Evolutionary conservation across 306 rosid species (phyloP).

Genomic region (Cucumis melo): DNA sequence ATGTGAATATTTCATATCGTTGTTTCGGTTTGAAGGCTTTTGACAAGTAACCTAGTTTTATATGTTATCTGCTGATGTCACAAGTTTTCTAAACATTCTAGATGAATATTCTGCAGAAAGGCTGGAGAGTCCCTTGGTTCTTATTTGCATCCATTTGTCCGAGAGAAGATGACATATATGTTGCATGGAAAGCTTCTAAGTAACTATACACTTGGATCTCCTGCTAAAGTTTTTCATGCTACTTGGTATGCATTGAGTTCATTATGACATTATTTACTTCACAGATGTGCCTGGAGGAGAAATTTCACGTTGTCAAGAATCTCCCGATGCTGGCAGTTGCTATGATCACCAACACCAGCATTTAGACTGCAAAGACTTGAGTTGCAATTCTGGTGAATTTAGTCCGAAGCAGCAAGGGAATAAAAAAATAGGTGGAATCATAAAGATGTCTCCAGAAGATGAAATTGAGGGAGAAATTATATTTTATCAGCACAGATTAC

Average conservation of each 20-base stretch:
- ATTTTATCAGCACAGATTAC: conserved; percentile 60
- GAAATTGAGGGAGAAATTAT: conserved; percentile 86
- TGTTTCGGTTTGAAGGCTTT: conserved; percentile 38
- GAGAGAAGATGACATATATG: conserved; percentile 32
- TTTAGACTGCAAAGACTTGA: conserved; percentile 17
- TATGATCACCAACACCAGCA: conserved; percentile 32
- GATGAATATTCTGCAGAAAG: conserved; percentile 32
- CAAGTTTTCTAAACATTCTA: conserved; percentile 1
- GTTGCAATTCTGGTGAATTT: conserved; percentile 24
- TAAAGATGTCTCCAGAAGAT: conserved; percentile 51
- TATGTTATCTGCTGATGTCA: not conserved
- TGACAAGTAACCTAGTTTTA: not conserved
- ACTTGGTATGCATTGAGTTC: conserved; percentile 8
- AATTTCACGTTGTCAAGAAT: conserved; percentile 25
- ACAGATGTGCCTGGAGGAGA: conserved; percentile 39
- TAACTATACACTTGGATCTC: conserved; percentile 21
- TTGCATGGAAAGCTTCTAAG: conserved; percentile 23
- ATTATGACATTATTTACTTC: conserved; percentile 17
- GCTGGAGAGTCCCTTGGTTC: conserved; percentile 24
- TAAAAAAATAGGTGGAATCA: conserved; percentile 30
- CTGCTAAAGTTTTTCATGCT: conserved; percentile 15
- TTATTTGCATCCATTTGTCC: conserved; percentile 49
- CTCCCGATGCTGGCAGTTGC: conserved; percentile 30
- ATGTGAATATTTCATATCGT: conserved; percentile 19
- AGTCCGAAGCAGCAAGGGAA: conserved; percentile 29